Percentiles rank a stretch among this genome's conserved stretches.
phyloP scores from a whole-genome alignment of 73 alveolate genomes.

The Breviolum minutum region DNA sequence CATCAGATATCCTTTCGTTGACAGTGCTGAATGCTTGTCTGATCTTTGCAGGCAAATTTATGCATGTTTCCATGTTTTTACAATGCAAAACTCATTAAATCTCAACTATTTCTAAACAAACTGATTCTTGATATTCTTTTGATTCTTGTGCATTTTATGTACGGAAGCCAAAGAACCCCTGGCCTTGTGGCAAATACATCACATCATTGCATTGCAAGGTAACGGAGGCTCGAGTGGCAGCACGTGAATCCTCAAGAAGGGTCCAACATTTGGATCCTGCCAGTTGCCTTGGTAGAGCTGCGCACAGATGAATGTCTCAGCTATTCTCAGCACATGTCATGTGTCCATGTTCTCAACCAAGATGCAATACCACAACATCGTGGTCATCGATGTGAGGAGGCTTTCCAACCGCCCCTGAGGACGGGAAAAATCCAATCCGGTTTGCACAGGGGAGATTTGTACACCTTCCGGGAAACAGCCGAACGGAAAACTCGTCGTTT shows the following conservation, averaged over 20 bases:
- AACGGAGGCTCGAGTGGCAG: background rate
- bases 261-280: slow-evolving; percentile 52
- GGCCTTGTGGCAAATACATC: slow-evolving; percentile 75
- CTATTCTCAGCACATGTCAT: background rate
- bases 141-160: background rate
- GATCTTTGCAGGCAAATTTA: too few species aligned
- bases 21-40: too few species aligned
- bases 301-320: background rate
- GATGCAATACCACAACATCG: slow-evolving; percentile 60
- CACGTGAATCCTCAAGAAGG: slow-evolving; percentile 28
- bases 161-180: background rate
- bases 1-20: too few species aligned
- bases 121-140: background rate
- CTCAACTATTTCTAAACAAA: background rate
- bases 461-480: too few species aligned
- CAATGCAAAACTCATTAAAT: background rate
- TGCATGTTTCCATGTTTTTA: background rate
- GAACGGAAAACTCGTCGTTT: too few species aligned
- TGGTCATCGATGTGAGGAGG: slow-evolving; percentile 84
- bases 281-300: slow-evolving; percentile 28
- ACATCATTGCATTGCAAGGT: slow-evolving; percentile 1
- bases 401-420: slow-evolving; percentile 58
- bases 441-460: too few species aligned
- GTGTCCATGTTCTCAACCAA: background rate
- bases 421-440: too few species aligned